Evolutionary conservation across 73 alveolate genomes (phyloP), one percentile per base, ranked within the genome.

Genomic region (Blepharisma japonicum): DNA sequence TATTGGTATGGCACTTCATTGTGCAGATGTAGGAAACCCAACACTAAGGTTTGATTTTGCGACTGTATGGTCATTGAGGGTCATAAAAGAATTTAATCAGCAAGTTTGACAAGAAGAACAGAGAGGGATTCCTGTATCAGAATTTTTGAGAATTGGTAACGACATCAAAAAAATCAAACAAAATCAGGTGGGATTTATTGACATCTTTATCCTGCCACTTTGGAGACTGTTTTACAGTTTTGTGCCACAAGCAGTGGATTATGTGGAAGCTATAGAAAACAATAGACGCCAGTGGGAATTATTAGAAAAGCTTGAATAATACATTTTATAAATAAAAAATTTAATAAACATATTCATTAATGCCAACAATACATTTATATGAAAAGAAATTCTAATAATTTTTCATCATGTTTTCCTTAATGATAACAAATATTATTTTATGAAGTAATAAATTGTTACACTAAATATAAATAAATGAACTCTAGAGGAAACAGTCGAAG

Each of bases 21-120:
- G 39, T 25, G 38, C 56, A 11, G 77, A 61, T 61, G 77, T 61
- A 11, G 56, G 50, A 20, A 61, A 61, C 50, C 77, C 77, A 11
- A 14, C 53, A 25, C 21, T 61, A 2, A 61, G 53, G n/a, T 61
- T 20, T 25, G 77, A 61, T 21, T 25, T 61, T 11, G 50, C 67
- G 5, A 53, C 67, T 53, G 67, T 53, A 21, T 61, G 77, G 50
- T 20, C 77, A 21, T 4, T 61, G 21, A 61, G 42, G 4, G 53
- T 61, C 20, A 61, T 61, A n/a, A n/a, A 61, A 38, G 77, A 61
- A 38, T 61, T 61, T 61, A 61, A 20, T 25, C 21, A 25, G 53
- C 50, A 61, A 38, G 50, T 38, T 25, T 20, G 50, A 4, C 14
- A 61, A 38, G 77, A 61, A 27, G 77, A 20, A 3, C 42, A 25